Evolutionary conservation across 129 eudicot genomes (phyloP).

Genomic region (Silybum marianum): DNA sequence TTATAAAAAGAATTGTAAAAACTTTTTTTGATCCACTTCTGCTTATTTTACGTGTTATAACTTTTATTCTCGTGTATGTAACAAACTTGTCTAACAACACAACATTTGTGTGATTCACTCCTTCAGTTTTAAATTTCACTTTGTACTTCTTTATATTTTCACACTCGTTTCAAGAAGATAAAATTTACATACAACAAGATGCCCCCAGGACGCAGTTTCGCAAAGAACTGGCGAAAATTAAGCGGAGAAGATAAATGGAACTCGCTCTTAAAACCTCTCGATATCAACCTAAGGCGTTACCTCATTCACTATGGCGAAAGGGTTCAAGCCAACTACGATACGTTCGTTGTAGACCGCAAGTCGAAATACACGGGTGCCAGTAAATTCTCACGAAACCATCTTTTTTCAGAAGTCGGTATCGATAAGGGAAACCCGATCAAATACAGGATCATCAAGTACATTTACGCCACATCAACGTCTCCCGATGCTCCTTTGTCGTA

Average conservation of each 20-base stretch:
- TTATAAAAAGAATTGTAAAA: neutral
- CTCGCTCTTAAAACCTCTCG: constrained; percentile 41
- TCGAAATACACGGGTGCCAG: constrained; percentile 53
- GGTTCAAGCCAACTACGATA: constrained; percentile 54
- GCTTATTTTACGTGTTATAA: constrained; percentile 6
- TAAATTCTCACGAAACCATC: constrained; percentile 26
- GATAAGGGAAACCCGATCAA: constrained; percentile 43
- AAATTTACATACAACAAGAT: neutral
- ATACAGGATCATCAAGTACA: constrained; percentile 42
- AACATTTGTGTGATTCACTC: constrained; percentile 10
- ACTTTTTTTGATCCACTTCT: neutral
- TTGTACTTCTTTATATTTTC: neutral
- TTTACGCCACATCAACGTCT: constrained; percentile 42
- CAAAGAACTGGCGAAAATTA: constrained; percentile 45
- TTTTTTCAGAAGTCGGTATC: constrained; percentile 43
- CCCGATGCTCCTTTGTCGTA: constrained; percentile 34
- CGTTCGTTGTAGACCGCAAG: constrained; percentile 39
- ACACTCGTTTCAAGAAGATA: neutral
- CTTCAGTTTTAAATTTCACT: neutral
- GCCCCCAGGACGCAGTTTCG: constrained; percentile 8
- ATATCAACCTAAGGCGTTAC: constrained; percentile 27
- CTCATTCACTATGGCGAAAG: constrained; percentile 45
- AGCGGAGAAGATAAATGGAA: constrained; percentile 60
- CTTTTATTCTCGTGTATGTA: neutral
- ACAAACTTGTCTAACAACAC: constrained; percentile 17